Evolutionary conservation across 129 eudicot genomes (phyloP).

Genomic region (Flaveria trinervia): DNA sequence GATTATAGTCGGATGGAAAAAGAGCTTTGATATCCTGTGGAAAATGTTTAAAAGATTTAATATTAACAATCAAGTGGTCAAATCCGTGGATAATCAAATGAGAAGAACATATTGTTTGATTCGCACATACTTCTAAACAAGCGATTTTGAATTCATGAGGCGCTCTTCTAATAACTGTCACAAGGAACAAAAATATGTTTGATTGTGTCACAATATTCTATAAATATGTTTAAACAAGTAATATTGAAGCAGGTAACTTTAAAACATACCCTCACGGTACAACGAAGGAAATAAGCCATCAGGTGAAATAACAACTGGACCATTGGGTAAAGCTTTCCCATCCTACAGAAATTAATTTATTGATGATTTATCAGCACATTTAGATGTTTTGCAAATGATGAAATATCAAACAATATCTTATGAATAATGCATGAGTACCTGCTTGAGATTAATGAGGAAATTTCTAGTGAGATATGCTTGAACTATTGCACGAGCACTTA

Average conservation of each 20-base stretch:
- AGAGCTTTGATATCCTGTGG: slow-evolving; percentile 91
- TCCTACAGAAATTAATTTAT: slow-evolving; percentile 49
- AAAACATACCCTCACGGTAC: slow-evolving; percentile 73
- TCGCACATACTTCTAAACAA: slow-evolving; percentile 65
- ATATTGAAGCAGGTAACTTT: neutral
- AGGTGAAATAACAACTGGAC: slow-evolving; percentile 98
- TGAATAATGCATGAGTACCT: slow-evolving; percentile 44
- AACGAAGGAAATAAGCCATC: slow-evolving; percentile 92
- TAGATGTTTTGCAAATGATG: neutral
- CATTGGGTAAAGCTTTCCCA: slow-evolving; percentile 87
- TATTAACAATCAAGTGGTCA: neutral
- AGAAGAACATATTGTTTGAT: neutral
- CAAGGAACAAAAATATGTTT: neutral
- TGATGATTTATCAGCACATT: neutral
- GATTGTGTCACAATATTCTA: neutral
- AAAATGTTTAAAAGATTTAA: neutral
- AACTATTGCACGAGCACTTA: slow-evolving; percentile 98
- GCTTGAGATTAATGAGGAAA: slow-evolving; percentile 88
- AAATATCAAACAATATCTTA: neutral
- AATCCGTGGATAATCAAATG: neutral
- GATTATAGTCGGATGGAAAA: slow-evolving; percentile 82
- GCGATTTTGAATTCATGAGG: slow-evolving; percentile 99
- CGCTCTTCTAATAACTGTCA: slow-evolving; percentile 93
- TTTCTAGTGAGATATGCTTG: slow-evolving; percentile 90
- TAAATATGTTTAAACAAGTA: too few species aligned